These are phyloP conservation scores for Phyllosticta citrichinensis DNA, from an alignment of 2,329 filamentous ascomycete species.

Conservation along the genomic window DNA sequence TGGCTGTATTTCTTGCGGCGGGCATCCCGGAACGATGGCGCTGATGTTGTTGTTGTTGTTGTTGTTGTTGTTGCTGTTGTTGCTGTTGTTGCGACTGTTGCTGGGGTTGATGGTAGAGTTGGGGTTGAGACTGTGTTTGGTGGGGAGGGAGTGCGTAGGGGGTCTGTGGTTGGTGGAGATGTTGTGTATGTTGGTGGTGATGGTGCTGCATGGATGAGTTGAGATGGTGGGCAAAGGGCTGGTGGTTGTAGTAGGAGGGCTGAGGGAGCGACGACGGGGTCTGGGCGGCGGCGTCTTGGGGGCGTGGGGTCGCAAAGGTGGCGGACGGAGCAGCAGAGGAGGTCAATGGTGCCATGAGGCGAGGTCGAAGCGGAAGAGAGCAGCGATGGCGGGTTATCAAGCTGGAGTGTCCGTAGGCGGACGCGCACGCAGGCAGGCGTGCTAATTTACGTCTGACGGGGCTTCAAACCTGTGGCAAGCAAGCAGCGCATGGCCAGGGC, in stretches of 20 bases:
- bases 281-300: not conserved
- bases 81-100: not conserved
- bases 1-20: not conserved
- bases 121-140: not conserved
- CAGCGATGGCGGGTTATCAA: not conserved
- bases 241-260: not conserved
- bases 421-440: not conserved
- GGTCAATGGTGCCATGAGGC: conserved; percentile 5
- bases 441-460: not conserved
- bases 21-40: not conserved
- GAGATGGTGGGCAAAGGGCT: not conserved
- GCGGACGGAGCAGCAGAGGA: not conserved
- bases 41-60: not conserved
- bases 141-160: not conserved
- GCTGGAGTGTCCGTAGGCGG: not conserved
- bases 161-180: not conserved
- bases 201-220: not conserved
- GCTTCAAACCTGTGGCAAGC: not conserved
- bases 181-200: not conserved
- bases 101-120: not conserved
- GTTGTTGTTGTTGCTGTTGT: not conserved
- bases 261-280: not conserved
- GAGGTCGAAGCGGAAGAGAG: not conserved
- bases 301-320: not conserved
- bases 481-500: not conserved